Evolutionary conservation across 176 grass and related monocot species (phyloP), one percentile per base, ranked within the genome.

Genomic region (Bromus sterilis): DNA sequence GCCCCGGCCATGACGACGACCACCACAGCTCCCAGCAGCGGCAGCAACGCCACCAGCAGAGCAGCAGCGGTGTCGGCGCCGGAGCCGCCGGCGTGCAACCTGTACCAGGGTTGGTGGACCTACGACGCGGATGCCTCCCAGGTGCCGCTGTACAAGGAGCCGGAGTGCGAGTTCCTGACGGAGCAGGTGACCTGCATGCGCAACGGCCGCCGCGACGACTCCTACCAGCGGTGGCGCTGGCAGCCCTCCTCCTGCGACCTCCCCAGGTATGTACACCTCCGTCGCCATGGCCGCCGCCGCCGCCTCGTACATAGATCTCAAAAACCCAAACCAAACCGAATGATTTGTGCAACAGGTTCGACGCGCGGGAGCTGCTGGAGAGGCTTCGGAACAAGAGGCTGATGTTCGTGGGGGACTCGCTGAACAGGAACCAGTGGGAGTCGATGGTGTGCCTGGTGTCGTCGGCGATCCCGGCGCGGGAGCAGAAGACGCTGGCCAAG

Each of bases 171-270:
- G 85, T 97, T 92, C 82, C 89, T 97, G 29, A 94, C 94, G 23
- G 94, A 97, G 89, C 94, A 97, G 83, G 94, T 94, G 4, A 97
- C 94, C 40, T 97, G 94, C 87, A 97, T 94, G 89, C 86, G 92
- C 78, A 97, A 97, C 70, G 94, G 92, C 20, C 86, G 94, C 39
- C 88, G 82, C 66, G 86, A 94, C 86, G 94, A 92, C 74, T 75
- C 80, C 13, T 92, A 90, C 84, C 94, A 97, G 82, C 85, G 86
- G 80, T 97, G 94, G 94, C 76, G 94, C 0, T 97, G 94, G 94
- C 94, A 94, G 82, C 94, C 94, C 24, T 43, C 77, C 58, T 76
- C 53, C 40, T 96, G 88, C 69, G 71, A 86, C 79, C 33, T 97
- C 12, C 93, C 90, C 4, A 80, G 93, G 93, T 94, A 61, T 1